Evolutionary conservation across 257 asterid species (phyloP), one percentile per base, ranked within the genome.

Genomic region (Mitragyna speciosa): DNA sequence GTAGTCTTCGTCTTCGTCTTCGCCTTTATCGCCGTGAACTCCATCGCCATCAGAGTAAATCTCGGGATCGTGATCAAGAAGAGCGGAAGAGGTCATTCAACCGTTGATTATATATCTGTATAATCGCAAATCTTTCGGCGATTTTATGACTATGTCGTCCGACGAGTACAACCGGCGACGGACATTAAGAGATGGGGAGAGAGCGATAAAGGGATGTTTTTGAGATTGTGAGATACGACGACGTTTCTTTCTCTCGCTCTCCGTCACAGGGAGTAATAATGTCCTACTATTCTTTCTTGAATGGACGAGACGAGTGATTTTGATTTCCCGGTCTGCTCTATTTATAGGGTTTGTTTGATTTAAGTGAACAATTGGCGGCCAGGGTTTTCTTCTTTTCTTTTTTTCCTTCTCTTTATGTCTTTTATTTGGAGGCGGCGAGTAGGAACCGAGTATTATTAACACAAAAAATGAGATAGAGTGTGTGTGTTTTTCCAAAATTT

Each of bases 31-130:
- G 74, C 30, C 78, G 31, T 36, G 70, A 3, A 1, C 81, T 72
- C 52, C 82, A 58, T 80, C 86, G 16, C 82, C 87, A 28, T 77
- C 85, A 5, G 92, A 78, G 85, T 84, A 89, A 85, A 95, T 95
- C 89, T 95, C 95, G 8, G 99, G 99, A 87, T 95, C 99, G 90
- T 95, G 98, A 80, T 93, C 92, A 24, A 95, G 89, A 80, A 95
- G 72, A 72, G 97, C 97, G 79, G 41, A 91, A 92, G 49, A 95
- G 92, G 47, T 97, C 98, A 81, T 95, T 95, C 11, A 89, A 75
- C 54, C 93, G 95, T 85, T 92, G 90, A 78, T n/a, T n/a, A 95
- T 86, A 87, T 81, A 92, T 80, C 99, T 87, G 93, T 95, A 95
- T 76, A 89, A 85, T 36, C 97, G 92, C 83, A 89, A 84, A 85